Evolutionary conservation across 805 yeast genomes (phyloP).

Genomic region (Ogataea angusta): DNA sequence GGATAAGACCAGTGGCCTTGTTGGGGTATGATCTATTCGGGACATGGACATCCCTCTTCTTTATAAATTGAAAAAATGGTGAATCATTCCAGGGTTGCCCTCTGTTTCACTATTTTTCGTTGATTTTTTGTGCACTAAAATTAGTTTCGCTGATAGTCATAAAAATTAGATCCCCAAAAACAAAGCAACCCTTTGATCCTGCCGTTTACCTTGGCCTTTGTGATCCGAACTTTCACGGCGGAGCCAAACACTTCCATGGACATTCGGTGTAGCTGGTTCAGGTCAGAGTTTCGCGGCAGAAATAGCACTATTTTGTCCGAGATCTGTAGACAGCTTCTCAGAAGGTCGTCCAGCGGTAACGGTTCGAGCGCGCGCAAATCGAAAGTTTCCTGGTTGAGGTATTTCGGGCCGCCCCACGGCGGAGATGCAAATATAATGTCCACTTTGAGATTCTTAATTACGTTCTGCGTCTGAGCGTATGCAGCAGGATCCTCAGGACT

Average conservation of each 20-base stretch:
- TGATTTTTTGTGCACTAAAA: neutral
- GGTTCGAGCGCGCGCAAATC: conserved; percentile 50
- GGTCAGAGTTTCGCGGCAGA: conserved; percentile 58
- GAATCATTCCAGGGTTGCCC: neutral
- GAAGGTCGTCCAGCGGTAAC: conserved; percentile 42
- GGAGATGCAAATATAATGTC: conserved; percentile 73
- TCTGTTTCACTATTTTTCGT: conserved; percentile 3
- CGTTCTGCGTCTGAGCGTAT: conserved; percentile 10
- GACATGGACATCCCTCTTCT: conserved; percentile 4
- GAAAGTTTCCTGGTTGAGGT: conserved; percentile 41
- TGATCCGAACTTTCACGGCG: conserved; percentile 41
- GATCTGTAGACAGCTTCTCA: conserved; percentile 40
- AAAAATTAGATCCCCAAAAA: conserved; percentile 55
- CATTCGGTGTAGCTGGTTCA: conserved; percentile 47
- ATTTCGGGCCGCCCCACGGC: conserved; percentile 84
- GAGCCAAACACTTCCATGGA: conserved; percentile 46
- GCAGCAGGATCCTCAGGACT: conserved; percentile 8
- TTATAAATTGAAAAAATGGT: neutral
- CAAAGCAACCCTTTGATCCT: conserved; percentile 53
- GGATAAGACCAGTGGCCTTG: neutral
- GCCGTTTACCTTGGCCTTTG: conserved; percentile 41
- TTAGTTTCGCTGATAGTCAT: conserved; percentile 16
- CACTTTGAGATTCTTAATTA: conserved; percentile 23
- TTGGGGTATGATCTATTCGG: conserved; percentile 6
- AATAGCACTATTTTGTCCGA: conserved; percentile 53